These are phyloP conservation scores for Lachnellula hyalina DNA, from an alignment of 2,329 filamentous ascomycete genomes.

Conservation along the genomic window DNA sequence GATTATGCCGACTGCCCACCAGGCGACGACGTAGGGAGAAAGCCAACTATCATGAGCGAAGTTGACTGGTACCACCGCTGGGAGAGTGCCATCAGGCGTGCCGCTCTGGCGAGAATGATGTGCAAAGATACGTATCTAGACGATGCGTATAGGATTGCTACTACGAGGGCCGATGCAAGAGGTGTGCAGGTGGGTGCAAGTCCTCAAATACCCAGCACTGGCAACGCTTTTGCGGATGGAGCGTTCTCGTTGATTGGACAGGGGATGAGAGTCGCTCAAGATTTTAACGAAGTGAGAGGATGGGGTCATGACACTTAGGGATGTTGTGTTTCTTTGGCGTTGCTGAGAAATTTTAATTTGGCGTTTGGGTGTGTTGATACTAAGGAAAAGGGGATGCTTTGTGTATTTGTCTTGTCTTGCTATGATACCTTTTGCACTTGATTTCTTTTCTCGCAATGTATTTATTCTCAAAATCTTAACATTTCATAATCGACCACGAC, in stretches of 20 bases:
- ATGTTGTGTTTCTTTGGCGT: background rate
- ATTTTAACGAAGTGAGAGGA: slow-evolving; percentile 17
- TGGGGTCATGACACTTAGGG: slow-evolving; percentile 25
- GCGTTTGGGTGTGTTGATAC: too few species aligned
- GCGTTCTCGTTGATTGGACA: slow-evolving; percentile 41
- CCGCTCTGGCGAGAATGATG: slow-evolving; percentile 48
- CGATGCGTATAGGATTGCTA: slow-evolving; percentile 48
- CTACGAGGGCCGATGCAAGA: slow-evolving; percentile 22
- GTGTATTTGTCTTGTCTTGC: background rate
- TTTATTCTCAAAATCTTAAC: too few species aligned
- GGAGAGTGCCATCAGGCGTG: slow-evolving; percentile 52
- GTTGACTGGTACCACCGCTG: slow-evolving; percentile 58
- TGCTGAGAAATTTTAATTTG: too few species aligned
- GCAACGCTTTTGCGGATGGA: slow-evolving; percentile 37
- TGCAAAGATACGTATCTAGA: slow-evolving; percentile 48
- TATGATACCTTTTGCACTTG: too few species aligned
- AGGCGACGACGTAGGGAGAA: slow-evolving; percentile 12
- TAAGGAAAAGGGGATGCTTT: too few species aligned
- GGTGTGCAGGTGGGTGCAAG: slow-evolving; percentile 8
- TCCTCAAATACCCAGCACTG: slow-evolving; percentile 26
- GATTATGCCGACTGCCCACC: slow-evolving; percentile 20
- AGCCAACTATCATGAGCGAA: slow-evolving; percentile 35
- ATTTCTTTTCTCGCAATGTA: too few species aligned
- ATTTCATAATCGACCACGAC: too few species aligned
- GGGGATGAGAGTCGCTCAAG: slow-evolving; percentile 31